phyloP scores from a whole-genome alignment of 768 basidiomycete genomes.

The Harrya chromipes region DNA sequence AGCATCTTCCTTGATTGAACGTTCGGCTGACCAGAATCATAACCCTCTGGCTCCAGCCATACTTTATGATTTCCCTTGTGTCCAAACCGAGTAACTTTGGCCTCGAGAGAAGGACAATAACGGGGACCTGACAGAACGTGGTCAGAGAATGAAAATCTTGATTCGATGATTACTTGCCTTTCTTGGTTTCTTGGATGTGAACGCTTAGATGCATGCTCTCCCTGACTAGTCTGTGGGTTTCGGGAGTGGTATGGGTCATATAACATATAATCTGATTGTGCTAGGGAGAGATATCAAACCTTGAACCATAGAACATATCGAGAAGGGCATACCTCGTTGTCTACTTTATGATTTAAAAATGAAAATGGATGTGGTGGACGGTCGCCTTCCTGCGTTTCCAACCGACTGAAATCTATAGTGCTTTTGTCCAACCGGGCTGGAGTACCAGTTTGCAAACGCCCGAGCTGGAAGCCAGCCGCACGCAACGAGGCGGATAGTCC shows the following conservation, averaged over 20 bases:
- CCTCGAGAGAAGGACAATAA: slow-evolving; percentile 89
- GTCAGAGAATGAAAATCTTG: background rate
- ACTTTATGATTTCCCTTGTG: slow-evolving; percentile 68
- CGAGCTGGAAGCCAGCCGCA: slow-evolving; percentile 75
- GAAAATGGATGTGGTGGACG: slow-evolving; percentile 67
- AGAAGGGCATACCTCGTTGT: slow-evolving; percentile 55
- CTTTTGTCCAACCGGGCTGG: slow-evolving; percentile 73
- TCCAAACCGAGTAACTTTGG: slow-evolving; percentile 79
- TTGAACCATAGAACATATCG: background rate
- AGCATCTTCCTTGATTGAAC: no score
- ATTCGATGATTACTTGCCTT: slow-evolving; percentile 44
- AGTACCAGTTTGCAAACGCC: slow-evolving; percentile 82
- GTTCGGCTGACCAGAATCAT: slow-evolving; percentile 65
- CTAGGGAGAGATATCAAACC: slow-evolving; percentile 35
- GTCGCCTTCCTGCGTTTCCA: slow-evolving; percentile 70
- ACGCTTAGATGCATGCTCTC: slow-evolving; percentile 75
- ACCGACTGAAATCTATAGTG: slow-evolving; percentile 64
- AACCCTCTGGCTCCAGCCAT: slow-evolving; percentile 93
- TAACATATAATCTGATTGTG: slow-evolving; percentile 71
- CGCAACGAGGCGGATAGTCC: slow-evolving; percentile 77
- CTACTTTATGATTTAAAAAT: slow-evolving; percentile 63
- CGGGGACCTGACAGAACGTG: slow-evolving; percentile 59
- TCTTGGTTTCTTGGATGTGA: slow-evolving; percentile 87
- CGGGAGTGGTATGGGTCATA: slow-evolving; percentile 67
- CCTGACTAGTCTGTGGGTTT: slow-evolving; percentile 71